Conservation (phyloP, 176 grass and related monocot species). For the Phyllostachys edulis region DNA sequence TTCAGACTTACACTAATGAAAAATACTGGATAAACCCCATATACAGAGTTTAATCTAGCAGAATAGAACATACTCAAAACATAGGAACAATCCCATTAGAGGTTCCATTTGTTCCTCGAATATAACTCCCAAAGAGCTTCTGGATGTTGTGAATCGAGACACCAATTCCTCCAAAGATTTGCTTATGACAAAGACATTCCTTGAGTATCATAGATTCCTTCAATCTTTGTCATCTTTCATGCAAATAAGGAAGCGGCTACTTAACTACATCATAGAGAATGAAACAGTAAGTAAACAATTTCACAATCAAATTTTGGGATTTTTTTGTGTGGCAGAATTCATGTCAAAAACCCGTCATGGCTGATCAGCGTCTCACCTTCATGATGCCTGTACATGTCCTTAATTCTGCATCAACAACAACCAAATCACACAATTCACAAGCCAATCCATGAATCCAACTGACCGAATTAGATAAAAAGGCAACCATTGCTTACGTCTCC, state of each 20-base stretch:
- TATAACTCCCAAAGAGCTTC: slow-evolving; percentile 81
- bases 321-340: too few relatives aligned
- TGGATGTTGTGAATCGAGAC: slow-evolving; percentile 88
- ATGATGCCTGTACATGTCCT: slow-evolving; percentile 61
- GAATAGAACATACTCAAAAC: too few relatives aligned
- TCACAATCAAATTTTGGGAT: too few relatives aligned
- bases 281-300: background rate
- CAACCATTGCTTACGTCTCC: slow-evolving; percentile 54
- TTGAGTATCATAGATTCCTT: slow-evolving; percentile 95
- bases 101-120: slow-evolving; percentile 86
- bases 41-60: too few relatives aligned
- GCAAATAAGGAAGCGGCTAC: slow-evolving; percentile 82
- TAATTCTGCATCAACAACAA: slow-evolving; percentile 53
- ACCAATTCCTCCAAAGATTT: slow-evolving; percentile 91
- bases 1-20: background rate
- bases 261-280: slow-evolving; percentile 41
- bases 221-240: slow-evolving; percentile 98
- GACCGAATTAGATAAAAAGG: background rate
- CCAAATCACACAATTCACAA: background rate
- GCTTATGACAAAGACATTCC: slow-evolving; percentile 87
- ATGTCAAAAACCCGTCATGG: too few relatives aligned
- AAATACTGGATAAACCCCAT: too few relatives aligned
- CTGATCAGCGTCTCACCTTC: slow-evolving; percentile 53
- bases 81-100: slow-evolving; percentile 91
- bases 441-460: too few relatives aligned